Evolutionary conservation across 1,139 yeast species (phyloP).

Genomic region (Pichia sp.): DNA sequence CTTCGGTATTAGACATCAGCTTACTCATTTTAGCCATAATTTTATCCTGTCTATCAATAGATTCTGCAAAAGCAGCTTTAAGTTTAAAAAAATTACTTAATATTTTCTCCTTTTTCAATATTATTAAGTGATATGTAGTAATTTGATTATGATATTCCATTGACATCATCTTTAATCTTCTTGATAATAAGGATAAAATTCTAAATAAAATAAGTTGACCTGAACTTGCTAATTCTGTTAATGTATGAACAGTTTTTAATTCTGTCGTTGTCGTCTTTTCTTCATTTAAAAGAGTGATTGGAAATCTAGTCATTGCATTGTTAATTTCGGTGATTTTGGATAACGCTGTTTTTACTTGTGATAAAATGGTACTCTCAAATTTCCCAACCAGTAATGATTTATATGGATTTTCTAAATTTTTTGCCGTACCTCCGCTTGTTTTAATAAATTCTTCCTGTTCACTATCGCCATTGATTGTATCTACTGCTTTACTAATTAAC

Average conservation of each 20-base stretch:
- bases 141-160: slow-evolving; percentile 25
- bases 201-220: slow-evolving; percentile 20
- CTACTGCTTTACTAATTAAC: slow-evolving; percentile 1
- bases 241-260: slow-evolving; percentile 14
- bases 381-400: slow-evolving; percentile 5
- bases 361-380: slow-evolving; percentile 5
- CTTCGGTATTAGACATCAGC: slow-evolving; percentile 11
- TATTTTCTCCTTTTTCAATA: slow-evolving; percentile 9
- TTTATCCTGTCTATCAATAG: slow-evolving; percentile 17
- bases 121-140: slow-evolving; percentile 13
- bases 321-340: slow-evolving; percentile 13
- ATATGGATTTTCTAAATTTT: neutral
- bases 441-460: neutral
- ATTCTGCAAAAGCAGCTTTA: slow-evolving; percentile 9
- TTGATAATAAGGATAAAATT: slow-evolving; percentile 14
- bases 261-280: slow-evolving; percentile 13
- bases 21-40: slow-evolving; percentile 14
- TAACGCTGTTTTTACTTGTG: slow-evolving; percentile 11
- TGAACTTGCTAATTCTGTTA: slow-evolving; percentile 13
- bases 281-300: slow-evolving; percentile 11
- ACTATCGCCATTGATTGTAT: neutral
- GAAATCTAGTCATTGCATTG: slow-evolving; percentile 8
- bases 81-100: slow-evolving; percentile 7
- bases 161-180: slow-evolving; percentile 18
- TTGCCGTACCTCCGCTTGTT: neutral